These are phyloP conservation scores for Ogataea saltuana DNA, from an alignment of 805 yeast genomes.

Conservation along the genomic window DNA sequence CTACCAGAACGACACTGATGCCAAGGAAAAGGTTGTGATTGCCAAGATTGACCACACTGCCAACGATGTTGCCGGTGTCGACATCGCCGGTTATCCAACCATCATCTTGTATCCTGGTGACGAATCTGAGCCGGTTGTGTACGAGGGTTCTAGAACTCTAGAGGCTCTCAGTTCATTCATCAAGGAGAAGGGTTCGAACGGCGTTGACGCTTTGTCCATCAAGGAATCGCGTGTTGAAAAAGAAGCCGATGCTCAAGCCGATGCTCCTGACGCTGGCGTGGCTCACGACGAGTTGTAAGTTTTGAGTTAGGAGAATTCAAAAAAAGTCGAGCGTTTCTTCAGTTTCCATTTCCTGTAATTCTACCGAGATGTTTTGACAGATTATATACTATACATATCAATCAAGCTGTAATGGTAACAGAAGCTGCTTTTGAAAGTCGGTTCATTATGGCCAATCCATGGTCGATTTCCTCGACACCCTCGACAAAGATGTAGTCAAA, in stretches of 20 bases:
- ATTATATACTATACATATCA: no score
- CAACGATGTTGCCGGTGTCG: constrained; percentile 78
- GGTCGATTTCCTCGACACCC: constrained; percentile 70
- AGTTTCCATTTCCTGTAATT: no score
- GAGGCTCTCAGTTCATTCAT: constrained; percentile 72
- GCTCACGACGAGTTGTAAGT: constrained; percentile 29
- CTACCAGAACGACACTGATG: constrained; percentile 52
- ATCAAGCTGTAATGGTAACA: constrained; percentile 31
- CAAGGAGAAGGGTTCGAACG: constrained; percentile 62
- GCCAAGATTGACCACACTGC: constrained; percentile 89
- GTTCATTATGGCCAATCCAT: constrained; percentile 95
- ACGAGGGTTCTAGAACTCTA: constrained; percentile 70
- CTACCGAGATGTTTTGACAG: no score
- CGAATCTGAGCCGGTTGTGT: constrained; percentile 63
- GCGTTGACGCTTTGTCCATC: constrained; percentile 54
- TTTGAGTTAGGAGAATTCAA: no score
- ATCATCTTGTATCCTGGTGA: constrained; percentile 87
- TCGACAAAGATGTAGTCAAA: constrained; percentile 81
- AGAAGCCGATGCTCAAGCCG: constrained; percentile 66
- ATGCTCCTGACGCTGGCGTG: constrained; percentile 77
- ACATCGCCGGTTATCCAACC: constrained; percentile 90
- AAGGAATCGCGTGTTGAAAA: constrained; percentile 52
- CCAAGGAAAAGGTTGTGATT: constrained; percentile 58
- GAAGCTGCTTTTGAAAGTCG: constrained; percentile 82
- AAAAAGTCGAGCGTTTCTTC: no score